These are phyloP conservation scores for Penicillium sp. DNA, from an alignment of 2,329 filamentous ascomycete species.

Conservation along the genomic window DNA sequence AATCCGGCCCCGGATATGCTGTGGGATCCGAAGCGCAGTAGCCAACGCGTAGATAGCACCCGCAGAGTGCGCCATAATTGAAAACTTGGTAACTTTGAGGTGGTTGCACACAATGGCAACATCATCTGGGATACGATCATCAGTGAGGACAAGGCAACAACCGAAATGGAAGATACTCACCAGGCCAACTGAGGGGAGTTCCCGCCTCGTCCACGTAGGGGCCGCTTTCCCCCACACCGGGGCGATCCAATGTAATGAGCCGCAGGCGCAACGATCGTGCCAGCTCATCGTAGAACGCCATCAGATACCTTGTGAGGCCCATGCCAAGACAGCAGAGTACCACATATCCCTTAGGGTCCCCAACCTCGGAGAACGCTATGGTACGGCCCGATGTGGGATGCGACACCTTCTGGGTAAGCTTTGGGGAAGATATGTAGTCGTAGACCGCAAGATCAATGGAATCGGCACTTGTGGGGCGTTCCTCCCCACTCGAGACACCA, in stretches of 20 bases:
- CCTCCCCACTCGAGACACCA: too few species aligned
- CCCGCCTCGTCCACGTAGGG: constrained; percentile 62
- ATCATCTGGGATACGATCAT: constrained; percentile 56
- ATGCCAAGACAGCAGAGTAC: constrained; percentile 97
- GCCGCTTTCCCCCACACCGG: constrained; percentile 87
- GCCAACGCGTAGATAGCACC: constrained; percentile 96
- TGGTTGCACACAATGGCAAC: constrained; percentile 88
- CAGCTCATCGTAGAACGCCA: constrained; percentile 93
- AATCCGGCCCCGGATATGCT: constrained; percentile 86
- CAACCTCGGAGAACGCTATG: constrained; percentile 94
- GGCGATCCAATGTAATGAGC: constrained; percentile 85
- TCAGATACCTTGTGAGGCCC: constrained; percentile 91
- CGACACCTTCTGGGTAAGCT: constrained; percentile 75
- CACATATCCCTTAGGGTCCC: constrained; percentile 79
- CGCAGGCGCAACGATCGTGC: constrained; percentile 78
- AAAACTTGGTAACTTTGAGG: constrained; percentile 89
- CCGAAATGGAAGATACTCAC: too few species aligned
- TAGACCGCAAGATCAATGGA: constrained; percentile 83
- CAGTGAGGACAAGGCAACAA: too few species aligned
- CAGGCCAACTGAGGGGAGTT: constrained; percentile 78
- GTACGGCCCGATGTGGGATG: constrained; percentile 77
- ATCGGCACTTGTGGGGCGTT: constrained; percentile 68
- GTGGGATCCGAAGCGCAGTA: constrained; percentile 87
- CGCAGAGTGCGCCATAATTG: constrained; percentile 87
- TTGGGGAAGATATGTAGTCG: constrained; percentile 70